Evolutionary conservation across 257 asterid species (phyloP), one percentile per base, ranked within the genome.

Genomic region (Euphrasia confusa): DNA sequence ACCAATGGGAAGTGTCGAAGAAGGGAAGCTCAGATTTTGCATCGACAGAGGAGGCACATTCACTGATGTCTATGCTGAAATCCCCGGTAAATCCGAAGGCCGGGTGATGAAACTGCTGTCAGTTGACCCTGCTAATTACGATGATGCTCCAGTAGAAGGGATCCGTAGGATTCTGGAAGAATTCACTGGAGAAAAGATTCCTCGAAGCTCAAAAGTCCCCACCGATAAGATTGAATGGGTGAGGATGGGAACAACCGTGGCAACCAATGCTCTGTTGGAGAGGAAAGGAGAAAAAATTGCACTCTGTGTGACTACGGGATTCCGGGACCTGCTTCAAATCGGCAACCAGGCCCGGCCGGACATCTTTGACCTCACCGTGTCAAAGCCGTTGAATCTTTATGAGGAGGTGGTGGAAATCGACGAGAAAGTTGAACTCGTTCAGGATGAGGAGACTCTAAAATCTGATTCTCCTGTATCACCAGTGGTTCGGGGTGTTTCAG

Each of bases 171-270:
- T 92, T 74, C 70, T 92, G 60, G 97, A 92, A 77, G 97, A 92
- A 74, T 86, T 70, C 57, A 74, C 89, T 9, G 96, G 99, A 1
- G 73, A 81, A 65, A 79, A 72, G 70, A 84, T 89, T 50, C 81
- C 96, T 12, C 81, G 97, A 67, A 79, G 74, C 70, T 76, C 89
- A 17, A 92, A 84, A 68, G 81, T 89, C 52, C 99, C 99, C 60
- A 92, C 97, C 3, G 88, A 92, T 63, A 86, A 85, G 76, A 89
- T 92, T 52, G 99, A 92, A 52, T 92, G 99, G 99, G 84, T 92
- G 72, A 81, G 99, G 70, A 92, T 92, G 99, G 97, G 99, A 64
- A 92, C 99, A 33, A 92, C 99, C 2, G 99, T 92, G 66, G 99
- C 97, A 37, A 92, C 99, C 28, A 89, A 92, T 65, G 97, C 99